These are phyloP conservation scores for Fusarium liriodendri DNA, from an alignment of 2,329 filamentous ascomycete species.

Conservation along the genomic window DNA sequence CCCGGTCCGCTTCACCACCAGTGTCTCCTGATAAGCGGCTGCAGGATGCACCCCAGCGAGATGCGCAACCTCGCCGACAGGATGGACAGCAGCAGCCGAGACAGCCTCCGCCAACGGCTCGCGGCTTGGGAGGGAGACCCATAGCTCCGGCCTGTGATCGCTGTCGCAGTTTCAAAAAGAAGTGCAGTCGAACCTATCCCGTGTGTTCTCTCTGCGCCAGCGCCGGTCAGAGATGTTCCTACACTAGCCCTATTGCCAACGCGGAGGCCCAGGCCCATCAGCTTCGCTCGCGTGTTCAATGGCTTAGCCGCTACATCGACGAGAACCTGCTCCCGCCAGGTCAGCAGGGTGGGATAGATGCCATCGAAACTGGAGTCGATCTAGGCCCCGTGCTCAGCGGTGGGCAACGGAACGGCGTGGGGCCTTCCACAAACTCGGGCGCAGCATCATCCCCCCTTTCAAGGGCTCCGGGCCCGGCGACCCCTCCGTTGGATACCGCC, in stretches of 20 bases:
- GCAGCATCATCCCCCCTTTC: slow-evolving; percentile 26
- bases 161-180: slow-evolving; percentile 59
- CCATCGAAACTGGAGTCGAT: slow-evolving; percentile 52
- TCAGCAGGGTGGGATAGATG: slow-evolving; percentile 44
- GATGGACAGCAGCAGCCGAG: slow-evolving; percentile 6
- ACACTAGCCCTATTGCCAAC: slow-evolving; percentile 46
- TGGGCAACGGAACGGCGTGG: slow-evolving; percentile 1
- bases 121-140: slow-evolving; percentile 15
- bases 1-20: slow-evolving; percentile 45
- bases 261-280: slow-evolving; percentile 50
- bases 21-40: slow-evolving; percentile 28
- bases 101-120: background rate
- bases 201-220: slow-evolving; percentile 53
- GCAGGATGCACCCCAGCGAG: slow-evolving; percentile 14
- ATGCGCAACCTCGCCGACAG: slow-evolving; percentile 33
- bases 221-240: slow-evolving; percentile 53
- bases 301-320: slow-evolving; percentile 54
- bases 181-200: slow-evolving; percentile 56
- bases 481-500: slow-evolving; percentile 28
- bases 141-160: slow-evolving; percentile 51
- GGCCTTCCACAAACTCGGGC: background rate
- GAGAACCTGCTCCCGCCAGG: slow-evolving; percentile 42
- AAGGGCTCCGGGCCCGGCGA: slow-evolving; percentile 20
- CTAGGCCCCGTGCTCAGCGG: slow-evolving; percentile 28
- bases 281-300: slow-evolving; percentile 53